Base-by-base conservation (phyloP, 768 basidiomycete species). In the Boletus pseudo-olivaceus region DNA sequence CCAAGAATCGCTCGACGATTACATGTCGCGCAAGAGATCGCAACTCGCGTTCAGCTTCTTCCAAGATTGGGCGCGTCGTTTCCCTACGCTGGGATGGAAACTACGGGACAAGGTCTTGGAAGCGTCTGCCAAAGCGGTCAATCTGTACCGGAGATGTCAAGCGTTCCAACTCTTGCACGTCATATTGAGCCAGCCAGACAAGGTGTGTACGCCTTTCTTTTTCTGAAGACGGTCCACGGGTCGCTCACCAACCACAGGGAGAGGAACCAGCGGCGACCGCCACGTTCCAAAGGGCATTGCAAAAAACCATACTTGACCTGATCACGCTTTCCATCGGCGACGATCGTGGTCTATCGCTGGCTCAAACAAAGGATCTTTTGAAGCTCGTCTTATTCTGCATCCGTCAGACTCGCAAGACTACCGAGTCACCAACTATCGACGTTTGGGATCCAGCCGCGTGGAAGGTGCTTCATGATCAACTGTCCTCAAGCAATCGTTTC, bases 21-120 rank as follows among this genome's bases (percentile, higher is more conserved):
- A 90, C 63, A 75, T 87, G 54, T 83, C 82, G 7, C 82, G 90
- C 54, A 97, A 96, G 74, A 81, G 83, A 41, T 94, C 92, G 4
- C 75, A 80, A 29, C 77, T 95, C 42, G 86, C 87, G 62, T 68
- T 80, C 5, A 71, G 68, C 43, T 94, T 94, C 75, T 87, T 98
- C 75, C 77, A 83, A 44, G 89, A 92, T 50, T 88, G 89, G 66
- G 75, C 88, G 55, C 78, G 79, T 19, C 83, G 88, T 37, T 81
- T 81, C 69, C 84, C 90, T 0, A 52, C 68, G 4, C 71, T 77
- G 14, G 89, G 81, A 19, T 93, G 92, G 89, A 67, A 59, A 34
- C 68, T 93, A 20, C 81, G 85, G 10, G 67, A 76, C 17, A 76
- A 80, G 51, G 67, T 96, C n/a, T 58, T 91, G 35, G 75, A 78